Conservation (phyloP, 352 stramenopile species). For the Globisporangium emineosum region DNA sequence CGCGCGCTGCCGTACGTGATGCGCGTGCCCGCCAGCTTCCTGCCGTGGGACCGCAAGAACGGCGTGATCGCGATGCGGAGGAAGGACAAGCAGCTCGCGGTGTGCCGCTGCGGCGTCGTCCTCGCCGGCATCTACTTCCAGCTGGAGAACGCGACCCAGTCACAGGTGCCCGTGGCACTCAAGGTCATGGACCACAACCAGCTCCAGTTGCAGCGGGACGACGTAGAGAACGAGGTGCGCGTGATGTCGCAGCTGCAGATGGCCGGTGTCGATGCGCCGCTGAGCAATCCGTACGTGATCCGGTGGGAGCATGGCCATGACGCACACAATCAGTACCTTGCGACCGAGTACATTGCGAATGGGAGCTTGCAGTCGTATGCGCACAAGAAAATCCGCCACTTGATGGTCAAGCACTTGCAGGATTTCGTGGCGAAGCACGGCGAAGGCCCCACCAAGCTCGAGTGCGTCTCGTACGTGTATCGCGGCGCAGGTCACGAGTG, state of each 20-base stretch:
- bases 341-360: conserved; percentile 80
- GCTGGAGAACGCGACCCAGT: conserved; percentile 34
- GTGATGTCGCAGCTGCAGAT: conserved; percentile 80
- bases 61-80: conserved; percentile 73
- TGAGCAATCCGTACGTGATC: conserved; percentile 71
- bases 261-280: conserved; percentile 63
- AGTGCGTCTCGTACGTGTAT: conserved; percentile 82
- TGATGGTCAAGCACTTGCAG: conserved; percentile 72
- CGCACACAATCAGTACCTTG: conserved; percentile 75
- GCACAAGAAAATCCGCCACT: conserved; percentile 60
- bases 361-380: conserved; percentile 72
- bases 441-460: conserved; percentile 60
- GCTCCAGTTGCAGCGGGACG: conserved; percentile 68
- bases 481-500: conserved; percentile 66
- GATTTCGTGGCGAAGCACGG: conserved; percentile 61
- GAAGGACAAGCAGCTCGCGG: conserved; percentile 57
- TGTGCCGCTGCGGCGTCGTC: conserved; percentile 81
- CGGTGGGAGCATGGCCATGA: conserved; percentile 77
- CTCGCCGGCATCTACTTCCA: conserved; percentile 77
- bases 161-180: conserved; percentile 63
- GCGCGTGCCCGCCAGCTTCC: conserved; percentile 56
- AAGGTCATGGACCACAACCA: conserved; percentile 81
- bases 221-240: conserved; percentile 78
- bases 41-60: conserved; percentile 63
- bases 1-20: conserved; percentile 50